phyloP scores from a whole-genome alignment of 106 monocot species.

The Vanilla planifolia region DNA sequence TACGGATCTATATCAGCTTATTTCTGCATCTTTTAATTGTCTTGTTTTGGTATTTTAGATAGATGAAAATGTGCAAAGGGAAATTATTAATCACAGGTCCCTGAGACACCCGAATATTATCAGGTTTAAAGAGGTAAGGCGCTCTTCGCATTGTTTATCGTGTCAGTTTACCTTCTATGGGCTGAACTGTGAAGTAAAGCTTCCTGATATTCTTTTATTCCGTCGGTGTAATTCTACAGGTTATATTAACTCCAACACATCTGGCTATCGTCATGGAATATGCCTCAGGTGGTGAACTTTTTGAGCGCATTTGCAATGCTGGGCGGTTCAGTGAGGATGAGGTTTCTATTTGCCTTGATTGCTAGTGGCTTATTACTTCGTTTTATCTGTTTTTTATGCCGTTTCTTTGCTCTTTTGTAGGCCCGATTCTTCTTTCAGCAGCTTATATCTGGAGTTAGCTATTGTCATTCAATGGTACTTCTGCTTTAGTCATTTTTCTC shows the following conservation, averaged over 20 bases:
- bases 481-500: not conserved
- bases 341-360: conserved; percentile 15
- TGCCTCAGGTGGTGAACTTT: conserved; percentile 96
- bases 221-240: conserved; percentile 27
- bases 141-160: not conserved
- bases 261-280: conserved; percentile 99
- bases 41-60: conserved; percentile 30
- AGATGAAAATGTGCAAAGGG: conserved; percentile 71
- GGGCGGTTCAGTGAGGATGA: conserved; percentile 86
- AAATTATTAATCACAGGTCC: conserved; percentile 77
- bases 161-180: too few relatives aligned
- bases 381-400: conserved; percentile 4
- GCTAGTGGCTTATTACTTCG: not conserved
- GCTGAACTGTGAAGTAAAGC: not conserved
- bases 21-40: not conserved
- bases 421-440: conserved; percentile 98
- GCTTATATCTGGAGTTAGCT: conserved; percentile 95
- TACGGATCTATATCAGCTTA: not conserved
- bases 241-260: conserved; percentile 96
- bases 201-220: not conserved
- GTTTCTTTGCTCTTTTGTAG: conserved; percentile 25
- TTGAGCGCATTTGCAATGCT: conserved; percentile 89
- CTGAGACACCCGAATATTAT: conserved; percentile 73
- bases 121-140: conserved; percentile 84
- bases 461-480: conserved; percentile 93